Evolutionary conservation across 805 yeast genomes (phyloP).

Genomic region (Diddensiella caesifluorescens): DNA sequence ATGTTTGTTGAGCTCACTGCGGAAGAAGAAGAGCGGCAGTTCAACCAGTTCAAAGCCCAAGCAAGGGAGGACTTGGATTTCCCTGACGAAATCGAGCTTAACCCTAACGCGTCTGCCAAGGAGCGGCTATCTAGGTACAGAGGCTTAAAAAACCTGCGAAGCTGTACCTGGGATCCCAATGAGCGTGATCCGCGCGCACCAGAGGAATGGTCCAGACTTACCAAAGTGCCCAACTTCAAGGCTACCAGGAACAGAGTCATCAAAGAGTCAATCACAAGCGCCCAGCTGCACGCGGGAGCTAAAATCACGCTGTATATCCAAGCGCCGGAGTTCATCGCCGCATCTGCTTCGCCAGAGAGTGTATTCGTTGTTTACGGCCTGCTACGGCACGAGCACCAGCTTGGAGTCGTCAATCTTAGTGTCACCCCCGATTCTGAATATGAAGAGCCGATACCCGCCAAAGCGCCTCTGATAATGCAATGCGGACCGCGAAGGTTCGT

Average conservation of each 20-base stretch:
- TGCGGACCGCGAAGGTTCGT: slow-evolving; percentile 88
- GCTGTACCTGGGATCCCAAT: slow-evolving; percentile 81
- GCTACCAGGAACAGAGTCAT: slow-evolving; percentile 43
- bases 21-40: slow-evolving; percentile 80
- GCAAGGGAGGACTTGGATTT: slow-evolving; percentile 85
- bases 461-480: slow-evolving; percentile 75
- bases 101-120: slow-evolving; percentile 67
- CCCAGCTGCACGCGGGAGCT: slow-evolving; percentile 57
- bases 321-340: slow-evolving; percentile 46
- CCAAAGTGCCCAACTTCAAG: slow-evolving; percentile 70
- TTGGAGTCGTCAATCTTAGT: slow-evolving; percentile 75
- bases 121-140: slow-evolving; percentile 74
- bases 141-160: slow-evolving; percentile 77
- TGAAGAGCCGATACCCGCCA: slow-evolving; percentile 79
- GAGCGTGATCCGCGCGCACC: slow-evolving; percentile 77
- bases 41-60: slow-evolving; percentile 56
- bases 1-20: slow-evolving; percentile 66
- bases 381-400: slow-evolving; percentile 79
- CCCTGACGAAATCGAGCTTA: slow-evolving; percentile 91
- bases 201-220: slow-evolving; percentile 66
- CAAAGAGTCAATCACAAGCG: slow-evolving; percentile 48
- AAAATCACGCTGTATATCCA: slow-evolving; percentile 54
- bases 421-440: slow-evolving; percentile 86
- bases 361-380: slow-evolving; percentile 70
- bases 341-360: slow-evolving; percentile 42